A percentile compares a stretch with the other conserved stretches of the same genome.
Evolutionary conservation across 192 early-diverging fungal species (phyloP).

Genomic region (Blastocladiella britannica): DNA sequence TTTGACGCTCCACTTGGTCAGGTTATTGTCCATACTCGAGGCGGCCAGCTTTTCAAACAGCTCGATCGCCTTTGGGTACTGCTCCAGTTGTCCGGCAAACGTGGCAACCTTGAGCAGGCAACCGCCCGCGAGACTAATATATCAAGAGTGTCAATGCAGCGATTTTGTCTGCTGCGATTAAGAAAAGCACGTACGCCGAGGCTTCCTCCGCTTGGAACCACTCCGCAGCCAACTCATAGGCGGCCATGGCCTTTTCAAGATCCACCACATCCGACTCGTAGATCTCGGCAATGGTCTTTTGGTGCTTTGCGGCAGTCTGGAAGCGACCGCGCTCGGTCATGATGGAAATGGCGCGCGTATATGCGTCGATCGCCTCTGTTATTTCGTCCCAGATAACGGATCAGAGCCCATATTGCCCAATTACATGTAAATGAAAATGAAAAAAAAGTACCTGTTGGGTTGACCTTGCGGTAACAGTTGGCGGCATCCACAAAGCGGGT

Average conservation of each 20-base stretch:
- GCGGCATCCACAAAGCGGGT: conserved; percentile 65
- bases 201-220: conserved; percentile 85
- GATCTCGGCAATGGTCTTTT: conserved; percentile 82
- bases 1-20: conserved; percentile 87
- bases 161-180: neutral
- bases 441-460: conserved; percentile 36
- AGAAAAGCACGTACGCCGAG: conserved; percentile 48
- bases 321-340: conserved; percentile 71
- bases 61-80: conserved; percentile 73
- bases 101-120: conserved; percentile 78
- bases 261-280: conserved; percentile 70
- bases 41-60: conserved; percentile 76
- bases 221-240: conserved; percentile 79
- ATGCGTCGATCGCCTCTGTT: conserved; percentile 45
- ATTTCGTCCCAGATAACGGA: neutral
- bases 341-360: conserved; percentile 59
- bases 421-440: neutral
- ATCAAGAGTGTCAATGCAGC: neutral
- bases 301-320: conserved; percentile 71
- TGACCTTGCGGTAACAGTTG: conserved; percentile 70
- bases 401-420: neutral
- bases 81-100: conserved; percentile 70
- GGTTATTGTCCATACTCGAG: conserved; percentile 62
- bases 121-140: conserved; percentile 56
- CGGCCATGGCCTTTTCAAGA: conserved; percentile 52